Percentiles rank a stretch among this genome's conserved stretches.
These are phyloP conservation scores for Dryas drummondii DNA, from an alignment of 306 rosid species.

Conservation along the genomic window DNA sequence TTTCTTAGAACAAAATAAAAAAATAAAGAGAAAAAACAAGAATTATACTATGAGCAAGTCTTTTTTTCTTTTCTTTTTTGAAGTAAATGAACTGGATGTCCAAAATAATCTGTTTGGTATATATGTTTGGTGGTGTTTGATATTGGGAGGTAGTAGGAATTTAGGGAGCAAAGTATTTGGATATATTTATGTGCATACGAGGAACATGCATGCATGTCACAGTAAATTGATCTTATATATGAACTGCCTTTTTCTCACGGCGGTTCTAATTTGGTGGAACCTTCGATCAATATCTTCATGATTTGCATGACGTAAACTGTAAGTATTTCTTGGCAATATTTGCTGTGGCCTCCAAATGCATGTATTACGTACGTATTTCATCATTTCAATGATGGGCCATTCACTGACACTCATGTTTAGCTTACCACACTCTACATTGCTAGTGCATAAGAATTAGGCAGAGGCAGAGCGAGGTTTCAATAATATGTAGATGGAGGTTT, in stretches of 20 bases:
- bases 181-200: background rate
- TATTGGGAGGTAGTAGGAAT: background rate
- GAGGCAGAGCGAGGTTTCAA: too few relatives aligned
- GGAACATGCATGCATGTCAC: background rate
- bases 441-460: too few relatives aligned
- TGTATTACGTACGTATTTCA: background rate
- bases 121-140: background rate
- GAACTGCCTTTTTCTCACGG: constrained; percentile 1
- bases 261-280: background rate
- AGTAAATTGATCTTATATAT: too few relatives aligned
- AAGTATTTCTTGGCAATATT: background rate
- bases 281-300: background rate
- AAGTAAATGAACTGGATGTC: too few relatives aligned
- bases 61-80: too few relatives aligned
- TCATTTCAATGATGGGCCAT: background rate
- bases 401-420: too few relatives aligned
- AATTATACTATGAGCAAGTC: too few relatives aligned
- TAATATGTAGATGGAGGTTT: too few relatives aligned
- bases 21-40: too few relatives aligned
- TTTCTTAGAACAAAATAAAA: too few relatives aligned
- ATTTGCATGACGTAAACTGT: constrained; percentile 3
- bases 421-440: too few relatives aligned
- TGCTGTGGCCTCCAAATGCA: background rate
- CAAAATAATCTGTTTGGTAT: too few relatives aligned
- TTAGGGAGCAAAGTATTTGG: background rate